phyloP scores from a whole-genome alignment of 345 rosid genomes.

The Kandelia obovata region DNA sequence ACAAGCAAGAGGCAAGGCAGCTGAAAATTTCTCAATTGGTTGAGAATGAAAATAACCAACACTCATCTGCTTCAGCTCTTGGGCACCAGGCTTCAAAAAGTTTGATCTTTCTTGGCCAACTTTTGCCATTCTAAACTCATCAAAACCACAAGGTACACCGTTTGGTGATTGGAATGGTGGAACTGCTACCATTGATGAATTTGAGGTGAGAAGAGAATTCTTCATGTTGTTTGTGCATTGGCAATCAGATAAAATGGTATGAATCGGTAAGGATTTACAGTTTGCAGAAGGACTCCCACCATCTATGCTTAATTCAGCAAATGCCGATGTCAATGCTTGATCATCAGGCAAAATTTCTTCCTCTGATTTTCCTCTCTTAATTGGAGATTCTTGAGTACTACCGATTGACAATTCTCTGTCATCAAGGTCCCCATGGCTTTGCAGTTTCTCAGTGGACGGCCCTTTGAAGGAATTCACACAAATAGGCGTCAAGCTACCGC shows the following conservation, averaged over 20 bases:
- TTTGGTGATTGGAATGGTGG: conserved; percentile 35
- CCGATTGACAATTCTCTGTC: conserved; percentile 22
- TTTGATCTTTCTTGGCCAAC: conserved; percentile 28
- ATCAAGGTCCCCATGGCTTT: conserved; percentile 26
- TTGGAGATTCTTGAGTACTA: conserved; percentile 26
- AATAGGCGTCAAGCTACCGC: conserved; percentile 28
- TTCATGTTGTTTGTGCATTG: conserved; percentile 27
- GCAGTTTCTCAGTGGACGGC: conserved; percentile 27
- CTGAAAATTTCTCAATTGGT: conserved; percentile 29
- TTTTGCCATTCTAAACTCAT: conserved; percentile 35
- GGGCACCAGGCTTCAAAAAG: conserved; percentile 29
- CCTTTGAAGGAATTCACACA: conserved; percentile 39
- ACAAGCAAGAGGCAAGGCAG: conserved; percentile 41
- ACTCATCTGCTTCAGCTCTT: conserved; percentile 41
- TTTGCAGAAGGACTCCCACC: conserved; percentile 26
- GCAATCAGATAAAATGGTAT: conserved; percentile 28
- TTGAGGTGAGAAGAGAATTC: conserved; percentile 20
- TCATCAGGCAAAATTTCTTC: conserved; percentile 55
- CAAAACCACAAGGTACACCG: conserved; percentile 32
- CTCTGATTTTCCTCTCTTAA: conserved; percentile 27
- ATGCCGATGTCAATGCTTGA: conserved; percentile 48
- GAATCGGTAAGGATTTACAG: conserved; percentile 22
- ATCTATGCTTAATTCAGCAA: conserved; percentile 41
- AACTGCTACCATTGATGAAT: conserved; percentile 29
- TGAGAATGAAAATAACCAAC: conserved; percentile 39